Evolutionary conservation across 306 rosid species (phyloP).

Genomic region (Rosa rugosa): DNA sequence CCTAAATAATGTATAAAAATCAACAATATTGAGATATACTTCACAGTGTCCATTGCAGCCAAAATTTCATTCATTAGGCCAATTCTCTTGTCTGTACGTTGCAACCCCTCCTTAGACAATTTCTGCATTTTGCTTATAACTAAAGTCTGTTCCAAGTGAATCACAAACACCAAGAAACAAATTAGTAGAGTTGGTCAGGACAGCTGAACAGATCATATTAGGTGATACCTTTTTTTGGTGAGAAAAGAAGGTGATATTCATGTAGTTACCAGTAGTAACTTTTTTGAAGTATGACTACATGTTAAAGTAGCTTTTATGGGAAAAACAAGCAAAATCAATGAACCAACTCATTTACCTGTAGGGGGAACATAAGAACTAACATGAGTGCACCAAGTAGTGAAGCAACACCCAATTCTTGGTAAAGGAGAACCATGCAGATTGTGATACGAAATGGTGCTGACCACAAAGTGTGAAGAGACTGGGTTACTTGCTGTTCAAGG

Average conservation of each 20-base stretch:
- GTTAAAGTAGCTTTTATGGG: background rate
- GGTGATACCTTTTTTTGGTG: background rate
- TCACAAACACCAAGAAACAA: background rate
- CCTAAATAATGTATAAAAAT: background rate
- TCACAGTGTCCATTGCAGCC: slow-evolving; percentile 97
- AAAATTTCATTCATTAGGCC: slow-evolving; percentile 97
- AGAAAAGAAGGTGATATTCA: background rate
- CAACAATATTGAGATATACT: slow-evolving; percentile 50
- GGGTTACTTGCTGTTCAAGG: slow-evolving; percentile 40
- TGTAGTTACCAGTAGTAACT: background rate
- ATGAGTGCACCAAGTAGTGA: slow-evolving; percentile 47
- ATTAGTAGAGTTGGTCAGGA: background rate
- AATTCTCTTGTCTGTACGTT: slow-evolving; percentile 93
- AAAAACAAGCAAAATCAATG: background rate
- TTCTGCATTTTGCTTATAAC: slow-evolving; percentile 87
- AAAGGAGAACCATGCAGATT: slow-evolving; percentile 46
- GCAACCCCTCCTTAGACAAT: slow-evolving; percentile 79
- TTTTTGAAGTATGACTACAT: background rate
- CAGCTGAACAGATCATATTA: background rate
- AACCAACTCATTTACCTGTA: slow-evolving; percentile 36
- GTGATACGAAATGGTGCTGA: slow-evolving; percentile 53
- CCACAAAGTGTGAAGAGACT: slow-evolving; percentile 55
- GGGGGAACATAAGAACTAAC: slow-evolving; percentile 50
- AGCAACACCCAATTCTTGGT: slow-evolving; percentile 46
- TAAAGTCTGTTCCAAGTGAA: slow-evolving; percentile 55